Evolutionary conservation across 1,284 basidiomycete species (phyloP), one percentile per base, ranked within the genome.

Genomic region (Vanrija sp.): DNA sequence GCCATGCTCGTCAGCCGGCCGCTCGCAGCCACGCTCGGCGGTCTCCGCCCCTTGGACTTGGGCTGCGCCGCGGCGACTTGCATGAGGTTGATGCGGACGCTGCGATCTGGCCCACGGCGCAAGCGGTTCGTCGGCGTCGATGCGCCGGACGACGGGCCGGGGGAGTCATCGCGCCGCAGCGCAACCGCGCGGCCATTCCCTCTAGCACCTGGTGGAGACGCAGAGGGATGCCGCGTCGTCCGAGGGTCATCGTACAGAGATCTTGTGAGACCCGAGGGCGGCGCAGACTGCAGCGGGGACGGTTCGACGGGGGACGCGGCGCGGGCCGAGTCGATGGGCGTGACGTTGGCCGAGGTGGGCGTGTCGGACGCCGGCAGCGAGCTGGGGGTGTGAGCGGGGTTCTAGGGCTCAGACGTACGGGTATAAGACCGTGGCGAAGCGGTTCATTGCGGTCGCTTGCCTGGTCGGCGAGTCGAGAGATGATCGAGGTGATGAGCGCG

Each of bases 1-100:
- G 69, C 72, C 71, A 76, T 74, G 22, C 65, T 64, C 18, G 57
- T 71, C 41, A 75, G 51, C 41, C 69, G 59, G 6, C 67, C 57
- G 10, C 55, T 59, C 6, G 56, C 57, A 3, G 63, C 51, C 6
- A 56, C 56, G 7, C 58, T 41, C 23, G 53, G 55, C 53, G 31
- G 31, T 31, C 31, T 31, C 31, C 31, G 31, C 12, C 31, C 31
- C 31, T 31, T 31, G 31, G 31, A 31, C 38, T 38, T 50, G 37
- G 19, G 37, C 54, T 48, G 37, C 6, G 41, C n/a, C 9, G 19
- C 38, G n/a, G n/a, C 47, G 3, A 36, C 49, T 22, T 46, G 44
- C 60, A 70, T 61, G 18, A 71, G 49, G 52, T 72, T 70, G 18
- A 65, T 63, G 19, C 63, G 59, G 12, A 70, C 59, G 3, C 56